These are phyloP conservation scores for Strobilomyces echinocephalus DNA, from an alignment of 768 basidiomycete species.

Conservation along the genomic window DNA sequence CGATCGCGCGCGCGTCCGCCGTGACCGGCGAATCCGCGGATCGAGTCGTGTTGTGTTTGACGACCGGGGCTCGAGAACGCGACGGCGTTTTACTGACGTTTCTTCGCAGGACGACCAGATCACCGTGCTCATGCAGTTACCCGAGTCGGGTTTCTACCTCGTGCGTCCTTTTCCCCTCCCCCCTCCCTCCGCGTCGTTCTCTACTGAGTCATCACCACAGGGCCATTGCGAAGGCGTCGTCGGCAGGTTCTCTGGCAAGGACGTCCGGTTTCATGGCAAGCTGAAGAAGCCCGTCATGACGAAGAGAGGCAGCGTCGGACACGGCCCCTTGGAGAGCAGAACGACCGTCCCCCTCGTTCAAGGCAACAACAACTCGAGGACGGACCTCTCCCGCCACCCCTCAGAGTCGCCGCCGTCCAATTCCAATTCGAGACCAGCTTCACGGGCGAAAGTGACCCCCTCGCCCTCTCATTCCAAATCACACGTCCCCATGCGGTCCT, in stretches of 20 bases:
- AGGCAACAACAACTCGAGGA: background rate
- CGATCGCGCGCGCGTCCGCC: no score
- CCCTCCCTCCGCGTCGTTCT: no score
- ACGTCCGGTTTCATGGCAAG: constrained; percentile 67
- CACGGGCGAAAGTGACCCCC: constrained; percentile 14
- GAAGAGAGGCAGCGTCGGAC: constrained; percentile 42
- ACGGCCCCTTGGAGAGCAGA: constrained; percentile 6
- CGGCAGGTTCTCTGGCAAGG: constrained; percentile 58
- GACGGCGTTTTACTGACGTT: constrained; percentile 6
- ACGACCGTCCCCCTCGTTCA: constrained; percentile 19
- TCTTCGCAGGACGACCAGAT: constrained; percentile 68
- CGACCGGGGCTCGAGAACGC: background rate
- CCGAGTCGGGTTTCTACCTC: constrained; percentile 54
- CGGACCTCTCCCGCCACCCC: background rate
- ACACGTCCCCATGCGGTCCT: constrained; percentile 14
- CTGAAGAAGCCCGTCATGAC: constrained; percentile 79
- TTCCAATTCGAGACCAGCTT: constrained; percentile 16
- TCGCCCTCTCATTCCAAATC: constrained; percentile 15
- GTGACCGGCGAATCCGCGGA: no score
- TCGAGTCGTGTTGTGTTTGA: no score
- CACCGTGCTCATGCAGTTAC: constrained; percentile 67
- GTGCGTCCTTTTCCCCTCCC: constrained; percentile 43
- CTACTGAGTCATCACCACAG: constrained; percentile 18
- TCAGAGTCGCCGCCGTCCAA: constrained; percentile 22
- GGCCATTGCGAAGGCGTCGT: constrained; percentile 88